A percentile compares a stretch with the other conserved stretches of the same genome.
These are phyloP conservation scores for Monosporascus sp. DNA, from an alignment of 2,329 filamentous ascomycete species.

Conservation along the genomic window DNA sequence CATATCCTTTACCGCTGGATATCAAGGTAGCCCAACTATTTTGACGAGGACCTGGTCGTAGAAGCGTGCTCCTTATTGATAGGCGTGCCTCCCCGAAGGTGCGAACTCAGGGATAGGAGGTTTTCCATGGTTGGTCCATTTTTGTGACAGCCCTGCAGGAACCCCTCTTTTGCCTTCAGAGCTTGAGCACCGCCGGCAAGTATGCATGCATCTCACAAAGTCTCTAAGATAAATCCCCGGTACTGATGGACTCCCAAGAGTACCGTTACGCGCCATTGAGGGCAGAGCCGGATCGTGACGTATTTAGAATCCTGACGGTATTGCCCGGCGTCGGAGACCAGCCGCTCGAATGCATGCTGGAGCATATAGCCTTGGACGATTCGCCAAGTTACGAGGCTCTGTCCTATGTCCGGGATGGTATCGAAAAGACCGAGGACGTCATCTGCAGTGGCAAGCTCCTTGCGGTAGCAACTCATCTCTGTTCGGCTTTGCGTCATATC, in stretches of 20 bases:
- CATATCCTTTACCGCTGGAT: too few species aligned
- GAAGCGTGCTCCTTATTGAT: too few species aligned
- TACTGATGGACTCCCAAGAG: slow-evolving; percentile 5
- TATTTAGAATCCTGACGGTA: slow-evolving; percentile 12
- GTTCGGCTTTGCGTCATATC: neutral
- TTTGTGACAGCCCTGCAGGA: too few species aligned
- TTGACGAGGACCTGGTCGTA: too few species aligned
- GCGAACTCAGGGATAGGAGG: too few species aligned
- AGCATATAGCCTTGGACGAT: slow-evolving; percentile 8
- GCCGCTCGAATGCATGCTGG: slow-evolving; percentile 9
- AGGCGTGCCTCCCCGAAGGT: too few species aligned
- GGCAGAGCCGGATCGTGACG: slow-evolving; percentile 8
- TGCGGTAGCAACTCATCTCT: neutral
- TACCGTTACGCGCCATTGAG: slow-evolving; percentile 14
- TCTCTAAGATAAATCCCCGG: neutral
- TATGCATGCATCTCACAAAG: too few species aligned
- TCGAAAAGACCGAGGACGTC: neutral
- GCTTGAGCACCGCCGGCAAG: too few species aligned
- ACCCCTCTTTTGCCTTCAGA: too few species aligned
- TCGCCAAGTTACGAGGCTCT: slow-evolving; percentile 2
- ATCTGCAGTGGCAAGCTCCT: neutral
- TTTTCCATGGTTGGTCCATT: too few species aligned
- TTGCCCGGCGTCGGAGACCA: slow-evolving; percentile 8
- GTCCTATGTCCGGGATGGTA: neutral
- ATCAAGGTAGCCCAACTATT: too few species aligned